phyloP scores from a whole-genome alignment of 192 early-diverging fungal species.

The Rhizophagus clarus region DNA sequence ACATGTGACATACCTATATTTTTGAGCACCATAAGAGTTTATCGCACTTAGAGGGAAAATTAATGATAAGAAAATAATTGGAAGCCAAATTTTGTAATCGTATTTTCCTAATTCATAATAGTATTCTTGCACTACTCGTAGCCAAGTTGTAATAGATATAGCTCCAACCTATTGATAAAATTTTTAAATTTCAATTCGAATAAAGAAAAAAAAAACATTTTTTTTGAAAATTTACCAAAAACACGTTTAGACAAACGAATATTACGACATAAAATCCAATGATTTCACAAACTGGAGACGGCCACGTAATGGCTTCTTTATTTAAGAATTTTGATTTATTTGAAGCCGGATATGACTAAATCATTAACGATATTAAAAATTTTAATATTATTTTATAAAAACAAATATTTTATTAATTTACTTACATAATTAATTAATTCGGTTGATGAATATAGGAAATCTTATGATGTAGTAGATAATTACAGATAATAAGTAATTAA shows the following conservation, averaged over 20 bases:
- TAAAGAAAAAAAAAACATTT: too few species aligned
- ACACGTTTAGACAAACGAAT: background rate
- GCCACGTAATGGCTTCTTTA: background rate
- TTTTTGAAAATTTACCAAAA: background rate
- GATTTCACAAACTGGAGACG: background rate
- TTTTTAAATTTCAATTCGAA: too few species aligned
- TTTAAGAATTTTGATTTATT: background rate
- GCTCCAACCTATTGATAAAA: background rate
- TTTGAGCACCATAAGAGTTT: too few species aligned
- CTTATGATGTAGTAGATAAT: background rate
- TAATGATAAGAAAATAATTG: background rate
- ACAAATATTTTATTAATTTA: background rate
- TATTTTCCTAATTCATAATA: background rate
- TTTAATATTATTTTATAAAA: too few species aligned
- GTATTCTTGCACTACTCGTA: background rate
- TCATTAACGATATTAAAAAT: background rate
- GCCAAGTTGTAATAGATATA: conserved; percentile 1
- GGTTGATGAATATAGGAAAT: background rate
- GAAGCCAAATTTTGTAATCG: background rate
- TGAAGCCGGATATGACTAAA: background rate
- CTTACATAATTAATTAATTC: background rate
- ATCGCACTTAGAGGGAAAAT: background rate
- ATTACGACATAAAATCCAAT: background rate
- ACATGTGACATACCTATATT: background rate
- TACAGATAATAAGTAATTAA: too few species aligned